Base-by-base conservation (phyloP, 148 eudicot species). In the Heliosperma pusillum region DNA sequence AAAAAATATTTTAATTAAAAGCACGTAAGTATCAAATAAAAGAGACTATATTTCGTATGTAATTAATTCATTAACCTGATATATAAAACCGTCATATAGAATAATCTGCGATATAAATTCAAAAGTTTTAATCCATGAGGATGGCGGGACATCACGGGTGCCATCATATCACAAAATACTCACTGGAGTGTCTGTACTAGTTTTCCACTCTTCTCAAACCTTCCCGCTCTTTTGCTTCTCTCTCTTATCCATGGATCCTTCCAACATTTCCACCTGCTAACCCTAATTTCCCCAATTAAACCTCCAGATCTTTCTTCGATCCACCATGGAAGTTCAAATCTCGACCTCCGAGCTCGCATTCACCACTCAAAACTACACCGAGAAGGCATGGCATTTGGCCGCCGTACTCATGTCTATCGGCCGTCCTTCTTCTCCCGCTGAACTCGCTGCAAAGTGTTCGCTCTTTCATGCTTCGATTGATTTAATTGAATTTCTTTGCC, bases 361-460 rank as follows among this genome's bases (percentile, higher is more conserved):
- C 22, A 45, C 21, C 74, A 30, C 81, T 60, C 45, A 74, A 24
- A 62, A 81, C 55, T 71, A 70, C 74, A 45, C 44, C 1, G 84
- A 74, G 77, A 82, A 85, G 64, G 91, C 95, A 16, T 92, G 95
- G 97, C 79, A 84, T 72, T 58, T 90, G 29, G 84, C 69, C 50
- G 69, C 87, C 9, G 61, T 86, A 22, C 77, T 92, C 17, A 61
- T 87, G 11, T 69, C 76, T 3, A 71, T 81, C 44, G 81, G 88
- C 24, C 85, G 87, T 2, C 94, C 89, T 4, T 83, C 83, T 22
- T 74, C 30, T 22, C 81, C 82, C 13, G 15, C 72, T 8, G 91
- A 89, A n/a, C 89, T 92, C 75, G 85, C 87, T 13, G 82, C 75
- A 45, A 73, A 73, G 7, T 88, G 88, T 66, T 69, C 66, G 42